A percentile compares a stretch with the other conserved stretches of the same genome.
Conservation (phyloP, 768 basidiomycete genomes). For the Agrocybe praecox region DNA sequence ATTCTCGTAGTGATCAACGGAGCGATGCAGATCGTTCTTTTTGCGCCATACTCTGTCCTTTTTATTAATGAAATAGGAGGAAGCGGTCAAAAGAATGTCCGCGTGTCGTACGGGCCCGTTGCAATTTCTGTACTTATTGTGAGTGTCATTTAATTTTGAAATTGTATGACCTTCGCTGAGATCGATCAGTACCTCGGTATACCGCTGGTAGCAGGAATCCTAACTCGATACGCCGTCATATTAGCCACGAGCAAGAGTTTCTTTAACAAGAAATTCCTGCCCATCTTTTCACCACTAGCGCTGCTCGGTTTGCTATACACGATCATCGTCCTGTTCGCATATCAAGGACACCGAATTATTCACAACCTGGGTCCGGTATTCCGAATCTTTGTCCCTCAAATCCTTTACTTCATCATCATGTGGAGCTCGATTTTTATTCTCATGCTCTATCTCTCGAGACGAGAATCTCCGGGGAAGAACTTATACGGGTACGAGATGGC, state of each 20-base stretch:
- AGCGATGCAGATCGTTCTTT: slow-evolving; percentile 74
- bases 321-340: slow-evolving; percentile 74
- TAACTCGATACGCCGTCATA: slow-evolving; percentile 66
- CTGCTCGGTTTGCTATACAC: slow-evolving; percentile 82
- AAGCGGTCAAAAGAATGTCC: slow-evolving; percentile 33
- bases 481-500: slow-evolving; percentile 67
- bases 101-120: slow-evolving; percentile 58
- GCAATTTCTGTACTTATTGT: slow-evolving; percentile 75
- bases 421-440: slow-evolving; percentile 65
- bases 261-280: slow-evolving; percentile 64
- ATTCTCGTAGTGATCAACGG: slow-evolving; percentile 84
- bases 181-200: slow-evolving; percentile 77
- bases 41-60: slow-evolving; percentile 71
- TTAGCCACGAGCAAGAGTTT: slow-evolving; percentile 43
- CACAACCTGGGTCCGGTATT: slow-evolving; percentile 78
- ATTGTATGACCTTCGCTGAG: too few species aligned
- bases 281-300: slow-evolving; percentile 66
- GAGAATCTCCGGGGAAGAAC: slow-evolving; percentile 20
- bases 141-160: slow-evolving; percentile 29
- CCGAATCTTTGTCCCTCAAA: slow-evolving; percentile 78
- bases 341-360: slow-evolving; percentile 69
- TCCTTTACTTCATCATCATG: slow-evolving; percentile 80
- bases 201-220: slow-evolving; percentile 68
- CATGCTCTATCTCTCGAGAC: slow-evolving; percentile 49
- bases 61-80: slow-evolving; percentile 76